Base-by-base conservation (phyloP, 139 green algal genomes). In the Chlamydomonas sp. region DNA sequence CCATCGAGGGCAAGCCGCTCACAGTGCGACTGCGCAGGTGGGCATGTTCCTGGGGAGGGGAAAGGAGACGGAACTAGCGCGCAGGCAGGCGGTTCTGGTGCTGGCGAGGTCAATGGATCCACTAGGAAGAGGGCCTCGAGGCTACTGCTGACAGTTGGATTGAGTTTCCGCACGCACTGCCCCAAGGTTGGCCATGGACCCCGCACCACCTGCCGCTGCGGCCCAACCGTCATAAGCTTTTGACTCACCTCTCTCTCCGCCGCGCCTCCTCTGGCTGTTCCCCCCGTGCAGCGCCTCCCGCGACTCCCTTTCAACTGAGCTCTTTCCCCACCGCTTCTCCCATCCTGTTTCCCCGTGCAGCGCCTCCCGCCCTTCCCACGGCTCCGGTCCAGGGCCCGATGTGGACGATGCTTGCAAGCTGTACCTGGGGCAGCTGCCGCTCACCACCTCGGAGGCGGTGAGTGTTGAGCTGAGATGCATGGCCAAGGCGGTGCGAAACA, bases 381-480 rank as follows among this genome's bases (percentile, higher is more conserved):
- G 64, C 31, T 1, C 17, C 60, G 62, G 76, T 12, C 62, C 14
- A 6, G 3, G 62, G 18, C 61, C 79, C 6, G 88, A 76, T 5
- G 78, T 90, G 78, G 91, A 87, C n/a, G 92, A 92, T 20, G 87
- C 94, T 3, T 78, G 79, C 88, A 96, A 96, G 88, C 79, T 96
- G 63, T 96, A 95, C 66, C 89, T 94, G 16, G 90, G 92, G 1
- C 85, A 90, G 73, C 81, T 96, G 20, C 91, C 89, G 8, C 15
- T 20, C 16, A 67, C 16, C 1, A 49, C 84, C 8, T 64, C 58
- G 0, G 71, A 85, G 59, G 72, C 77, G 86, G 86, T 84, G 71
- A 57, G 59, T 1, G 1, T 4, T 3, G 2, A 12, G 0, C 10
- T 18, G 14, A 63, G 15, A 8, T 9, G 16, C 4, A 10, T 71